Conservation (phyloP, 306 rosid genomes). For the Quercus cerris region DNA sequence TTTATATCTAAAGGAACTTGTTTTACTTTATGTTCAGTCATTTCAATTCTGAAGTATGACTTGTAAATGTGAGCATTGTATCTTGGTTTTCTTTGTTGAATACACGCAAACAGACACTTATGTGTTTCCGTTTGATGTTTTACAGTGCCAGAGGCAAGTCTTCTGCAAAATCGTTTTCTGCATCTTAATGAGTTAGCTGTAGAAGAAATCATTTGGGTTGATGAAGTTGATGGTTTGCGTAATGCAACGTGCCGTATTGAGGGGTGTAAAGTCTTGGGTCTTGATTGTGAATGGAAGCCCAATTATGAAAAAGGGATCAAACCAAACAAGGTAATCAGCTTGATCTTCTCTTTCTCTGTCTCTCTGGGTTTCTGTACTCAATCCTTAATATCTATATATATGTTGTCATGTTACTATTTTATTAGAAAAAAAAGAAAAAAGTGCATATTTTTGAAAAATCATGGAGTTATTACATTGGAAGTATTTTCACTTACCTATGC, state of each 20-base stretch:
- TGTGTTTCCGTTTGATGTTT: constrained; percentile 10
- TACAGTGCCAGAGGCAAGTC: constrained; percentile 59
- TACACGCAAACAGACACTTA: constrained; percentile 16
- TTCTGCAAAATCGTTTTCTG: constrained; percentile 55
- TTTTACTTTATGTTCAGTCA: background rate
- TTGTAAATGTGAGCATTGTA: background rate
- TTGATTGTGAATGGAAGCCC: constrained; percentile 99
- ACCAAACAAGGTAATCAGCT: constrained; percentile 72
- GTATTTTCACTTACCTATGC: background rate
- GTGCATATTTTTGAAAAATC: background rate
- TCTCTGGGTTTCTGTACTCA: background rate
- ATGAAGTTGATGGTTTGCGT: constrained; percentile 55
- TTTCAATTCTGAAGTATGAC: constrained; percentile 9
- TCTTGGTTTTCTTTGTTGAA: constrained; percentile 11
- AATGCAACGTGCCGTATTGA: constrained; percentile 68
- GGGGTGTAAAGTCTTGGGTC: constrained; percentile 74
- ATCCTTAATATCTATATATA: background rate
- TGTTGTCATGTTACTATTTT: background rate
- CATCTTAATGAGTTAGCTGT: constrained; percentile 56
- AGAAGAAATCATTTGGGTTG: constrained; percentile 75
- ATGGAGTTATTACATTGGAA: background rate
- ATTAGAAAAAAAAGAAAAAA: background rate
- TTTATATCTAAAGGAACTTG: background rate
- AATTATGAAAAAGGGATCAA: constrained; percentile 69
- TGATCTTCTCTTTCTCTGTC: constrained; percentile 16